phyloP scores from a whole-genome alignment of 2,329 filamentous ascomycete genomes.

The Colletotrichum australisinense region DNA sequence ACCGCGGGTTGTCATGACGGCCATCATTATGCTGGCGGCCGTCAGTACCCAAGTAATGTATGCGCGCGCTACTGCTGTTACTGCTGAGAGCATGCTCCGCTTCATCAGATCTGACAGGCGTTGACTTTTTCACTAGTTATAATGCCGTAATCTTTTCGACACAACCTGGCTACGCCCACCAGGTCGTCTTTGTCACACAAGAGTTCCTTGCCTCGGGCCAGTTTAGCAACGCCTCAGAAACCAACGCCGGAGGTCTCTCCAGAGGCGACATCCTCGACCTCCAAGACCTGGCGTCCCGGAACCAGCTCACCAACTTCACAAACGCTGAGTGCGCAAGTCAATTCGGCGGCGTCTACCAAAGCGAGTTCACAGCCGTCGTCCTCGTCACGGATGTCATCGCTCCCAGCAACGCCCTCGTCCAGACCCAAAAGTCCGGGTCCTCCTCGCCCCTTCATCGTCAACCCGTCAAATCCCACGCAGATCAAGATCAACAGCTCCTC shows the following conservation, averaged over 20 bases:
- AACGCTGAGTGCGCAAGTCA: conserved; percentile 44
- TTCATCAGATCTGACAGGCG: not conserved
- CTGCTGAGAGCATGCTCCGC: not conserved
- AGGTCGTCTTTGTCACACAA: conserved; percentile 48
- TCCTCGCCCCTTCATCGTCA: conserved; percentile 34
- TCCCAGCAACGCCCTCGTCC: conserved; percentile 45
- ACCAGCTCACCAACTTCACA: conserved; percentile 45
- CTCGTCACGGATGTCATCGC: conserved; percentile 45
- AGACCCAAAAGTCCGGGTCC: conserved; percentile 44
- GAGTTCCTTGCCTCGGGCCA: conserved; percentile 49
- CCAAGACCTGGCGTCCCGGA: conserved; percentile 46
- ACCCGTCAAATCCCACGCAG: conserved; percentile 19
- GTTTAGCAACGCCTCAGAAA: conserved; percentile 48
- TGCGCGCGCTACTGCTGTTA: conserved; percentile 36
- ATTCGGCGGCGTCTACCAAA: conserved; percentile 46
- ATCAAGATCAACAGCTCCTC: conserved; percentile 39
- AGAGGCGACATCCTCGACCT: conserved; percentile 48
- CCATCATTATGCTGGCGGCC: conserved; percentile 53
- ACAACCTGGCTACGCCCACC: conserved; percentile 46
- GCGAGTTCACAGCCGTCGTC: conserved; percentile 47
- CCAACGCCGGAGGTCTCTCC: conserved; percentile 48
- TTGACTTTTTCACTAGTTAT: conserved; percentile 51
- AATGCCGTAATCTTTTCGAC: conserved; percentile 62
- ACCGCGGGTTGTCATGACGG: conserved; percentile 52
- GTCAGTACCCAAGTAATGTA: conserved; percentile 62